Percentiles rank a stretch among this genome's conserved stretches.
Evolutionary conservation across 2,329 filamentous ascomycete genomes (phyloP).

Genomic region (Penicillium sp.): DNA sequence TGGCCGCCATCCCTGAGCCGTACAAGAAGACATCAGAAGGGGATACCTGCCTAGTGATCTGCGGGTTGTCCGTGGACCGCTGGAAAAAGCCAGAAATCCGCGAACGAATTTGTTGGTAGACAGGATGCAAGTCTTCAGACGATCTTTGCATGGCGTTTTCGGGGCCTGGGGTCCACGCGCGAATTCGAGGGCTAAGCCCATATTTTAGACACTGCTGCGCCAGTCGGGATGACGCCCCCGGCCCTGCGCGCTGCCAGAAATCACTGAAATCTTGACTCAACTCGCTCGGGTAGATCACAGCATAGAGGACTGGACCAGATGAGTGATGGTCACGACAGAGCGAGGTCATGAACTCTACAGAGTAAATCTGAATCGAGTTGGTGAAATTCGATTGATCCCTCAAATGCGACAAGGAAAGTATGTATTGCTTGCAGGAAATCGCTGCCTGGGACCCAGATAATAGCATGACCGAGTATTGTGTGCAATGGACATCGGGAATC

Average conservation of each 20-base stretch:
- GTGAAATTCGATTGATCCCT: not conserved
- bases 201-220: not conserved
- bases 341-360: not conserved
- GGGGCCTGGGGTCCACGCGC: not conserved
- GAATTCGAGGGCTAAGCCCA: not conserved
- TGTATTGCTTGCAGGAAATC: not conserved
- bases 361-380: not conserved
- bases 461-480: not conserved
- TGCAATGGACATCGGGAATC: not conserved
- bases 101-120: constrained; percentile 1
- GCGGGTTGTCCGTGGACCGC: not conserved
- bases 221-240: not conserved
- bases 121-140: not conserved
- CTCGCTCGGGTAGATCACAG: not conserved
- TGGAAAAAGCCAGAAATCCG: constrained; percentile 1
- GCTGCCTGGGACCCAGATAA: not conserved
- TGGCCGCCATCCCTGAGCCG: constrained; percentile 57
- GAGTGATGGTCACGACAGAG: not conserved
- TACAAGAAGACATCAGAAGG: constrained; percentile 55
- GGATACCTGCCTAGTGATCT: not conserved
- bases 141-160: not conserved
- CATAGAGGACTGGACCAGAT: not conserved
- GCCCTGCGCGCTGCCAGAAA: not conserved
- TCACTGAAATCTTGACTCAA: not conserved
- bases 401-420: not conserved